A percentile compares a stretch with the other conserved stretches of the same genome.
Evolutionary conservation across 2,329 filamentous ascomycete species (phyloP).

Genomic region (Aspergillus tamarii): DNA sequence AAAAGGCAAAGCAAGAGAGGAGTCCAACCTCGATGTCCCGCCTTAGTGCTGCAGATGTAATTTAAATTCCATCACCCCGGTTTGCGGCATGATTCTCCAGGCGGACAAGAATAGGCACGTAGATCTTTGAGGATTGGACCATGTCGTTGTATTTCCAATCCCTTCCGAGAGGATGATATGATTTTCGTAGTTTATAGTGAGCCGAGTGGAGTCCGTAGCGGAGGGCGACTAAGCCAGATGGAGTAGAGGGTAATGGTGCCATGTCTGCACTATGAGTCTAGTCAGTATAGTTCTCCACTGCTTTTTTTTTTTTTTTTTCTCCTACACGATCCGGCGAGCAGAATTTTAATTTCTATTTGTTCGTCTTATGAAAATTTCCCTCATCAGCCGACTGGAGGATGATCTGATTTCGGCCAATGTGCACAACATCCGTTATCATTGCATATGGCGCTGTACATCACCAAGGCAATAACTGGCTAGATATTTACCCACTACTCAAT

Average conservation of each 20-base stretch:
- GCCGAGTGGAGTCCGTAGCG: background rate
- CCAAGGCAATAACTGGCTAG: background rate
- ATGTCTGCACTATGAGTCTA: background rate
- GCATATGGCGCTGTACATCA: background rate
- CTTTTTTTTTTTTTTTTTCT: background rate
- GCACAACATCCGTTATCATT: background rate
- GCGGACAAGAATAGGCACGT: background rate
- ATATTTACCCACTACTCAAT: background rate
- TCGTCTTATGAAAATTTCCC: background rate
- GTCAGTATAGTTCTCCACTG: background rate
- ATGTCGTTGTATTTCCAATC: background rate
- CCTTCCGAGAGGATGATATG: conserved; percentile 2
- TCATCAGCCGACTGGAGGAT: background rate
- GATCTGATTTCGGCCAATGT: conserved; percentile 1
- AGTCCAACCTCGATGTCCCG: background rate
- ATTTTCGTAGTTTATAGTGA: background rate
- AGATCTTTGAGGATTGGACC: background rate
- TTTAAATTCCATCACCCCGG: background rate
- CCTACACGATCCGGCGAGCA: background rate
- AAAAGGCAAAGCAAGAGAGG: background rate
- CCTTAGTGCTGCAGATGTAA: conserved; percentile 3
- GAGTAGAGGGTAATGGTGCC: background rate
- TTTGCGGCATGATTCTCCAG: background rate
- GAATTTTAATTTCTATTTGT: conserved; percentile 4
- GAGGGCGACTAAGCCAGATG: background rate